phyloP scores from a whole-genome alignment of 2,329 filamentous ascomycete genomes.

The Trichoderma sp. region DNA sequence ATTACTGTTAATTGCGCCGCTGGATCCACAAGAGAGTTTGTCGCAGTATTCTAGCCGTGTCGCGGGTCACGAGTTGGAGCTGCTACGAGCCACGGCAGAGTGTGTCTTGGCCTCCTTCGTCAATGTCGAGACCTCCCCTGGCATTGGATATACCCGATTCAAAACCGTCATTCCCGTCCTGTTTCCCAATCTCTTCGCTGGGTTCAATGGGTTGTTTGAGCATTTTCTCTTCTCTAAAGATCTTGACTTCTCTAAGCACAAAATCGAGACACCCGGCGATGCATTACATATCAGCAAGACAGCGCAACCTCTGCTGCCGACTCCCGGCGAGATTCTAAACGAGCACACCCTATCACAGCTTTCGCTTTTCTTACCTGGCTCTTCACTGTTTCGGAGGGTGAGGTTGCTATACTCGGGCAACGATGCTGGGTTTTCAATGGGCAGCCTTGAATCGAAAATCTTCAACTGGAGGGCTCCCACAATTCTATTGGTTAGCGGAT shows the following conservation, averaged over 20 bases:
- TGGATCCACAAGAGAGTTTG: constrained; percentile 63
- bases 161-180: constrained; percentile 56
- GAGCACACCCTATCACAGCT: constrained; percentile 65
- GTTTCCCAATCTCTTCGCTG: constrained; percentile 65
- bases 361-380: constrained; percentile 68
- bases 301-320: constrained; percentile 49
- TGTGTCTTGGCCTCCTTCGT: constrained; percentile 65
- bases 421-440: constrained; percentile 72
- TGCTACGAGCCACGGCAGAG: constrained; percentile 60
- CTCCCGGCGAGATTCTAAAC: constrained; percentile 60
- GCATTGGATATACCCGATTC: constrained; percentile 62
- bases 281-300: constrained; percentile 23
- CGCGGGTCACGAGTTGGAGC: constrained; percentile 52
- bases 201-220: constrained; percentile 67
- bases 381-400: constrained; percentile 62
- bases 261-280: constrained; percentile 26
- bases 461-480: constrained; percentile 77
- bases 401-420: constrained; percentile 68
- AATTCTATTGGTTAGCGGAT: constrained; percentile 66
- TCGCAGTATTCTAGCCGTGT: constrained; percentile 59
- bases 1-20: constrained; percentile 62
- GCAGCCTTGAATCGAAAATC: constrained; percentile 69
- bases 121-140: constrained; percentile 60
- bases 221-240: constrained; percentile 74
- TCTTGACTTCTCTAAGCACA: constrained; percentile 60